These are phyloP conservation scores for Cucurbita pepo DNA, from an alignment of 306 rosid species.

Conservation along the genomic window DNA sequence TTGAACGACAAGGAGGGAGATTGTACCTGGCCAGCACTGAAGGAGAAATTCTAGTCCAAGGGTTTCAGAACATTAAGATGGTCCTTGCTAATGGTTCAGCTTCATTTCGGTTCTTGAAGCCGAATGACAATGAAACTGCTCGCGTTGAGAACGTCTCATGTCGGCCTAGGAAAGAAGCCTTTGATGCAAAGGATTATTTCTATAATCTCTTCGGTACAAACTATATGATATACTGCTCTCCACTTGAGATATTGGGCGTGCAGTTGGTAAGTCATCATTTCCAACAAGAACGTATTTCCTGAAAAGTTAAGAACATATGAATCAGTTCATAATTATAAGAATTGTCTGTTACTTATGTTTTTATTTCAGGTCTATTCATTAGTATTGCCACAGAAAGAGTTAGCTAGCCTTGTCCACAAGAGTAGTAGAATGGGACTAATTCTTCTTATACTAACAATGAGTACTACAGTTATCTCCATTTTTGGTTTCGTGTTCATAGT, in stretches of 20 bases:
- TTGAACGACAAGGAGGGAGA: conserved; percentile 10
- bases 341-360: neutral
- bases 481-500: conserved; percentile 14
- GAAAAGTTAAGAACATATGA: neutral
- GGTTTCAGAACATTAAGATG: conserved; percentile 13
- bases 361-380: conserved; percentile 41
- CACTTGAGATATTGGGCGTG: conserved; percentile 31
- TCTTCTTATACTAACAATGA: conserved; percentile 19
- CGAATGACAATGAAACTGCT: conserved; percentile 5
- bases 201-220: conserved; percentile 18
- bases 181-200: conserved; percentile 1
- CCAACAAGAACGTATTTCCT: neutral
- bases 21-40: conserved; percentile 25
- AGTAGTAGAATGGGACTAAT: conserved; percentile 14
- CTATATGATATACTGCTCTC: conserved; percentile 24
- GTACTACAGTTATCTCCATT: conserved; percentile 10
- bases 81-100: conserved; percentile 15
- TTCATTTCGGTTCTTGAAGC: conserved; percentile 13
- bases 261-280: conserved; percentile 29
- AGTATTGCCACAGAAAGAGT: conserved; percentile 19
- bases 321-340: neutral
- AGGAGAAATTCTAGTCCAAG: conserved; percentile 26
- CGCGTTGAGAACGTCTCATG: conserved; percentile 19
- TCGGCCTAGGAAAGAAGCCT: conserved; percentile 1
- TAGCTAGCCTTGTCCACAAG: conserved; percentile 7